Conservation (phyloP, 768 basidiomycete species). For the Leccinum truebloodii region DNA sequence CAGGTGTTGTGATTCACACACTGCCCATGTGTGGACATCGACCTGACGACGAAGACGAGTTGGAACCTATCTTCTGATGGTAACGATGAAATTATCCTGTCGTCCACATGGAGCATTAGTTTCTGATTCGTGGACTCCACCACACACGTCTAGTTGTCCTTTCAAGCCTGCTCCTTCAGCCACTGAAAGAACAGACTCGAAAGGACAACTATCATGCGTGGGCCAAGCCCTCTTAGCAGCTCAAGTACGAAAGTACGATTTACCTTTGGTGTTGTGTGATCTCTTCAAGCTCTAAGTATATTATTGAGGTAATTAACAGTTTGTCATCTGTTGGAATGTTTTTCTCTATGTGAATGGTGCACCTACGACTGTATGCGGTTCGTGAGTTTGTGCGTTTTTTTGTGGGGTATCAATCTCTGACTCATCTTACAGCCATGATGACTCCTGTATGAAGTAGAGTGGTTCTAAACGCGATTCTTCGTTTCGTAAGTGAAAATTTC, state of each 20-base stretch:
- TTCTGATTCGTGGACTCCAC: not conserved
- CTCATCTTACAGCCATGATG: not conserved
- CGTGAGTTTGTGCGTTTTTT: not conserved
- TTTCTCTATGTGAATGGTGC: not conserved
- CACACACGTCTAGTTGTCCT: not conserved
- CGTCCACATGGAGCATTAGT: not conserved
- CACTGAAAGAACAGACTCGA: not conserved
- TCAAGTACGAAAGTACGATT: not conserved
- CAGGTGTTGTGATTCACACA: not conserved
- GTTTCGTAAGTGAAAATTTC: not conserved
- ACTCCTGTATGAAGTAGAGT: not conserved
- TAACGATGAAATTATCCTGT: not conserved
- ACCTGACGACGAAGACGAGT: not conserved
- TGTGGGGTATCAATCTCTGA: not conserved
- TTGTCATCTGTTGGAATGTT: not conserved
- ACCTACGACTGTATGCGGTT: not conserved
- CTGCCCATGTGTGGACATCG: not conserved
- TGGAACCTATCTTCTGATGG: not conserved
- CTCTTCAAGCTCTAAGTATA: not conserved
- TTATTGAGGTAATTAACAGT: too few species aligned
- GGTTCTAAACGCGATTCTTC: not conserved
- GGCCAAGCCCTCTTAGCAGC: not conserved
- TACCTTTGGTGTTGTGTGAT: not conserved
- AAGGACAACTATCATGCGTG: not conserved
- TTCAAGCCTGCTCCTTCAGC: not conserved